phyloP scores from a whole-genome alignment of 139 green algal genomes.

The Chlamydomonas asymmetrica region DNA sequence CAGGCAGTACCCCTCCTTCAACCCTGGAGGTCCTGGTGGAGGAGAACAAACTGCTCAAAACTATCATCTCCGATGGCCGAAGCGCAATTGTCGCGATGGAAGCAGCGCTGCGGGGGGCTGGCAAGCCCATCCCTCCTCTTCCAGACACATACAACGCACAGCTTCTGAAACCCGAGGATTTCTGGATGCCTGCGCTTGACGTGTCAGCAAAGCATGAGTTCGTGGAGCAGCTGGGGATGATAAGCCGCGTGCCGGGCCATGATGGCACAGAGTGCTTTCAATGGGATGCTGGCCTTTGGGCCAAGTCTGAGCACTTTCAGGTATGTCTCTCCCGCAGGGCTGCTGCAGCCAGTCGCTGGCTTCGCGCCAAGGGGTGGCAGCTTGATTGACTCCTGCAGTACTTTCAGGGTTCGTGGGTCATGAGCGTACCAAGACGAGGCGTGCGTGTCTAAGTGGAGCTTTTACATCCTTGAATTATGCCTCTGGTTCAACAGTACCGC shows the following conservation, averaged over 20 bases:
- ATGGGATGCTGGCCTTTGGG: constrained; percentile 84
- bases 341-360: neutral
- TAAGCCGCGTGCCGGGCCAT: constrained; percentile 66
- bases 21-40: constrained; percentile 62
- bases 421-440: neutral
- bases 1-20: no score
- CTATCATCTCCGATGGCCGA: constrained; percentile 33
- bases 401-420: neutral
- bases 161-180: constrained; percentile 34
- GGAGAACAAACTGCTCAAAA: constrained; percentile 79
- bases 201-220: constrained; percentile 25
- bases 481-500: constrained; percentile 66
- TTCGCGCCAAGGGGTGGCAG: neutral
- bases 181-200: constrained; percentile 47
- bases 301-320: constrained; percentile 86
- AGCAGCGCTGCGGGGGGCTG: constrained; percentile 4
- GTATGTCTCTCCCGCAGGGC: constrained; percentile 39
- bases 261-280: constrained; percentile 89
- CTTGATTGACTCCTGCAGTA: constrained; percentile 2
- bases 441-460: neutral
- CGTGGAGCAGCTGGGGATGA: constrained; percentile 19
- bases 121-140: constrained; percentile 16
- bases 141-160: neutral
- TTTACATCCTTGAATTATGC: neutral
- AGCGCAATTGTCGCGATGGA: constrained; percentile 32